phyloP scores from a whole-genome alignment of 257 asterid genomes.

The Schizonepeta tenuifolia region DNA sequence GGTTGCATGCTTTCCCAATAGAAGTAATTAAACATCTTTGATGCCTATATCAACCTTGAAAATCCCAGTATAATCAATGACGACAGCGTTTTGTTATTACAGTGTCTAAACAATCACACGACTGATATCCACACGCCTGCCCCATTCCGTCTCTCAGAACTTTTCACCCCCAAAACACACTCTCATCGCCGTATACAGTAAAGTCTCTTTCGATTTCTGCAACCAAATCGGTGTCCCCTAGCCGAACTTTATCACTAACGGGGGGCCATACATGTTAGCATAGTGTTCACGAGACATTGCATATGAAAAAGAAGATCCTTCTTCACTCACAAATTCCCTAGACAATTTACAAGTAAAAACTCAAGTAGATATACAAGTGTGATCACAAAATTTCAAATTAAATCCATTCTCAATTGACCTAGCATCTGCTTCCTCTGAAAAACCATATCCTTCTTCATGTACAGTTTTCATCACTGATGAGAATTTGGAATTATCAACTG shows the following conservation, averaged over 20 bases:
- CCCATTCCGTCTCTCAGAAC: too few relatives aligned
- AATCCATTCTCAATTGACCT: conserved; percentile 49
- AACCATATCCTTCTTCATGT: conserved; percentile 51
- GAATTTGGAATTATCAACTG: conserved; percentile 49
- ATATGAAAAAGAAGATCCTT: conserved; percentile 60
- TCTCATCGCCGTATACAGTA: too few relatives aligned
- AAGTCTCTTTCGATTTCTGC: conserved; percentile 94
- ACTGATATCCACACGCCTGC: too few relatives aligned
- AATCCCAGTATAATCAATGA: too few relatives aligned
- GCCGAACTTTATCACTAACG: conserved; percentile 83
- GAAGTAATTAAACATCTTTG: conserved; percentile 64
- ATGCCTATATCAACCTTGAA: conserved; percentile 94
- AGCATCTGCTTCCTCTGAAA: conserved; percentile 58
- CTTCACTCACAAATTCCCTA: conserved; percentile 70
- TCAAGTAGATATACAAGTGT: conserved; percentile 20
- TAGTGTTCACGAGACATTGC: conserved; percentile 71
- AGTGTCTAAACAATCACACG: too few relatives aligned
- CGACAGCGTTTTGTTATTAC: too few relatives aligned
- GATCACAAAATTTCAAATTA: conserved; percentile 23
- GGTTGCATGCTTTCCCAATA: conserved; percentile 93
- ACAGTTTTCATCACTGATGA: conserved; percentile 56
- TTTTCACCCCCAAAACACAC: too few relatives aligned
- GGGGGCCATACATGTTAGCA: conserved; percentile 94
- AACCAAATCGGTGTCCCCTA: conserved; percentile 85
- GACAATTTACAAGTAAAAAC: conserved; percentile 39